phyloP scores from a whole-genome alignment of 768 basidiomycete species.

The Cystobasidium ongulense region DNA sequence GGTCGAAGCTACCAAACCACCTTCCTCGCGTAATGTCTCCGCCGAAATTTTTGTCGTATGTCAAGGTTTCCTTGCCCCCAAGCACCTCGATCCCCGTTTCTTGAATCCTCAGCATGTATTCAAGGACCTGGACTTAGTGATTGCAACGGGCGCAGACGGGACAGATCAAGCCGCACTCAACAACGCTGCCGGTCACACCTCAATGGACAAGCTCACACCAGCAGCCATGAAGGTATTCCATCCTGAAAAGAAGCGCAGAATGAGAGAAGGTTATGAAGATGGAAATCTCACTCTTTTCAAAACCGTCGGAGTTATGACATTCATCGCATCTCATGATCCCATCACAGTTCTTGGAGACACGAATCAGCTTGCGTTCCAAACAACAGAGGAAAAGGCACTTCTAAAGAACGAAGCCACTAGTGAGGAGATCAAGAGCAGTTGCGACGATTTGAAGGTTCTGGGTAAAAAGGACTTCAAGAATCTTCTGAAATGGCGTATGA shows the following conservation, averaged over 20 bases:
- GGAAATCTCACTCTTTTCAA: constrained; percentile 87
- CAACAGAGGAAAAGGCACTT: constrained; percentile 83
- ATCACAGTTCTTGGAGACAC: constrained; percentile 71
- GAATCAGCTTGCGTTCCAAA: constrained; percentile 67
- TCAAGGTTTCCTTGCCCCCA: constrained; percentile 85
- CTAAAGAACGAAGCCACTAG: constrained; percentile 62
- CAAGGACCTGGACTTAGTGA: constrained; percentile 61
- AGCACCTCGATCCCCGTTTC: constrained; percentile 93
- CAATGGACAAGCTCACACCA: constrained; percentile 50
- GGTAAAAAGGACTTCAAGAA: constrained; percentile 96
- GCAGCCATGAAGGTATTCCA: constrained; percentile 83
- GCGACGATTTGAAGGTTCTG: constrained; percentile 85
- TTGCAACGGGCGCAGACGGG: constrained; percentile 36
- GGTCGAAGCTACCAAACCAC: constrained; percentile 97
- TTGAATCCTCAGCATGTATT: constrained; percentile 96
- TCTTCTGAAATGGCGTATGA: constrained; percentile 80
- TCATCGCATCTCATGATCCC: constrained; percentile 63
- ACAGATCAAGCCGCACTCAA: constrained; percentile 8
- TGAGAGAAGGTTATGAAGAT: constrained; percentile 89
- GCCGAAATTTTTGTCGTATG: constrained; percentile 99
- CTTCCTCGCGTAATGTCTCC: constrained; percentile 95
- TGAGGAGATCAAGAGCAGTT: constrained; percentile 69
- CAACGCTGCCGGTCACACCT: constrained; percentile 30
- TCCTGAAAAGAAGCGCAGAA: constrained; percentile 88
- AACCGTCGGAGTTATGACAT: constrained; percentile 59